phyloP scores from a whole-genome alignment of 345 rosid species.

The Conringia planisiliqua region DNA sequence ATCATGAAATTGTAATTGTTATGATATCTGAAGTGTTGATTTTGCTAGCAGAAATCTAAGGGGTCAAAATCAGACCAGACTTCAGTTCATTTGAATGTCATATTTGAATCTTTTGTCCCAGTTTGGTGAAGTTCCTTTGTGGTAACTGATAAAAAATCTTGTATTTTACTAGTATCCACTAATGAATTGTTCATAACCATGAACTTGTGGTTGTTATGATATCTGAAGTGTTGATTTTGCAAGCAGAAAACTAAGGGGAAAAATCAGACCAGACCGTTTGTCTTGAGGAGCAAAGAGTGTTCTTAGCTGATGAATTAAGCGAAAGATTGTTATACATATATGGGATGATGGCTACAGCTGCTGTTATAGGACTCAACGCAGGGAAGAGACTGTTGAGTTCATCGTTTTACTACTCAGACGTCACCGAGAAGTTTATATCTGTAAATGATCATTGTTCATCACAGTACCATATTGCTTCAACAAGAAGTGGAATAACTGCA shows the following conservation, averaged over 20 bases:
- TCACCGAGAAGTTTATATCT: slow-evolving; percentile 46
- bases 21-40: background rate
- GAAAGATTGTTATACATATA: slow-evolving; percentile 34
- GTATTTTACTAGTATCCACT: too few relatives aligned
- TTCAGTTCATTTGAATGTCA: background rate
- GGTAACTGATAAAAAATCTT: too few relatives aligned
- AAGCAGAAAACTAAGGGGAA: background rate
- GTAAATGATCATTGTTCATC: slow-evolving; percentile 46
- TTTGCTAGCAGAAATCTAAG: slow-evolving; percentile 5
- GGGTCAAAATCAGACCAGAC: background rate
- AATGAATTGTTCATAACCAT: too few relatives aligned
- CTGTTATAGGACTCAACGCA: slow-evolving; percentile 72
- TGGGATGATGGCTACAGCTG: slow-evolving; percentile 68
- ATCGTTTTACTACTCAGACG: slow-evolving; percentile 56
- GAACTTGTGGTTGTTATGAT: too few relatives aligned
- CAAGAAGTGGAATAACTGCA: slow-evolving; percentile 42
- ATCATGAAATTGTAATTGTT: too few relatives aligned
- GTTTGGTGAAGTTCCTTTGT: too few relatives aligned
- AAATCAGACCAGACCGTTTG: background rate
- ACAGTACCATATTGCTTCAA: slow-evolving; percentile 40
- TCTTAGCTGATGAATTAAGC: slow-evolving; percentile 23
- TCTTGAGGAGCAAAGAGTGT: slow-evolving; percentile 21
- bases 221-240: background rate
- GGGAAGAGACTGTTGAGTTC: slow-evolving; percentile 80
- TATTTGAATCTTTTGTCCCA: too few relatives aligned